Base-by-base conservation (phyloP, 805 yeast species). In the Komagataella phaffii region DNA sequence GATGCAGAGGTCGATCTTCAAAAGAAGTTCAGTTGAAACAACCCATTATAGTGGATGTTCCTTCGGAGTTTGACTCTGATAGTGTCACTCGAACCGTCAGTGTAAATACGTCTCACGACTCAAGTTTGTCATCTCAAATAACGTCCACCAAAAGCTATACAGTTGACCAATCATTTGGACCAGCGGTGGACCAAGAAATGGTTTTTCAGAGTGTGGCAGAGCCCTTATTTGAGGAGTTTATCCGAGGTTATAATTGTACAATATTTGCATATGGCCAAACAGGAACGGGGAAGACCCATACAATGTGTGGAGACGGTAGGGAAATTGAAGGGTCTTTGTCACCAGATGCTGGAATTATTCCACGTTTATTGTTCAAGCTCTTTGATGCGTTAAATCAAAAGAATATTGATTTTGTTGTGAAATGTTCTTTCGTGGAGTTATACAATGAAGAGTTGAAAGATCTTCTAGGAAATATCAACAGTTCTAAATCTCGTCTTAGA, bases 231-330 rank as follows among this genome's bases (percentile, higher is more conserved):
- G 59, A 67, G 14, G 81, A 77, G 52, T 77, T 78, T 53, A 54
- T 76, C 49, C 61, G 64, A 49, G 83, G 83, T 14, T 72, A 64
- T 54, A 79, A 79, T 57, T 79, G 78, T 51, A 75, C 83, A 1
- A 71, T 79, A 6, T 64, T 79, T 52, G 80, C 82, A 2, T 79
- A 79, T 60, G 83, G 83, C 19, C 83, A 78, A 59, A 79, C 83
- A 1, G 83, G 83, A 10, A 73, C 81, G 1, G 83, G 83, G 3
- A 79, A 79, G 57, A 79, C 83, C 0, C 73, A 74, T 61, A 77
- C 83, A 1, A 79, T 79, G 83, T 74, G 77, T 61, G 83, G 83
- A 7, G 74, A 72, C 44, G 17, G 24, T 17, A 14, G 23, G 7
- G 24, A 46, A 17, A 43, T 12, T 6, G 18, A 10, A 23, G 45